Base-by-base conservation (phyloP, 345 rosid species). In the Psidium friedrichsthalianum region DNA sequence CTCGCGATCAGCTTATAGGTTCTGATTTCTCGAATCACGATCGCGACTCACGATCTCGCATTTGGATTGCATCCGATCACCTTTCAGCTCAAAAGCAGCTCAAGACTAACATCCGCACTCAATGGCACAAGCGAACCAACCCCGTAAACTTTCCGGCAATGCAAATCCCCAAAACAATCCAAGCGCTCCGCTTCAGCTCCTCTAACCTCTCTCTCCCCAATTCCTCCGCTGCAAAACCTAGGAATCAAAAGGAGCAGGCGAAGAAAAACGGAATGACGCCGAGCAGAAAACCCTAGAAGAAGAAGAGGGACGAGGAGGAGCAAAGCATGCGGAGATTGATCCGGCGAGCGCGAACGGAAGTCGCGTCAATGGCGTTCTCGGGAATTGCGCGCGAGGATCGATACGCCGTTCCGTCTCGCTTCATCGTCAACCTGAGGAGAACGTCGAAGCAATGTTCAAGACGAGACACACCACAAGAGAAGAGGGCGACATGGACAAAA, bases 11-110 rank as follows among this genome's bases (percentile, higher is more conserved):
- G 51, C 88, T 51, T 1, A n/a, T n/a, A n/a, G n/a, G n/a, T 59
- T 25, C 3, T 54, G 52, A 36, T 74, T n/a, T n/a, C 44, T 36
- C 84, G 51, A 49, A 55, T 59, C 88, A 85, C 74, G 24, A 85
- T 84, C 56, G 81, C 82, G 76, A 52, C 47, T n/a, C 80, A 85
- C 89, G 91, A 92, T 94, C 91, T 88, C 90, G 86, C 88, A 76
- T 44, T 56, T 52, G 52, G 74, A 82, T 57, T 87, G 74, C 82
- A 84, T 83, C 82, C 84, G 24, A 57, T 54, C 85, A 27, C 69
- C 82, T 53, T 11, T 24, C 51, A 22, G 59, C 52, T 42, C 85
- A 86, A 44, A 49, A 58, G 21, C 85, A 87, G 74, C 61, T 27
- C 55, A n/a, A 69, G 56, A 51, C 81, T 15, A 27, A 49, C 74